phyloP scores from a whole-genome alignment of 2,329 filamentous ascomycete species.

The Aspergillus pseudoglaucus region DNA sequence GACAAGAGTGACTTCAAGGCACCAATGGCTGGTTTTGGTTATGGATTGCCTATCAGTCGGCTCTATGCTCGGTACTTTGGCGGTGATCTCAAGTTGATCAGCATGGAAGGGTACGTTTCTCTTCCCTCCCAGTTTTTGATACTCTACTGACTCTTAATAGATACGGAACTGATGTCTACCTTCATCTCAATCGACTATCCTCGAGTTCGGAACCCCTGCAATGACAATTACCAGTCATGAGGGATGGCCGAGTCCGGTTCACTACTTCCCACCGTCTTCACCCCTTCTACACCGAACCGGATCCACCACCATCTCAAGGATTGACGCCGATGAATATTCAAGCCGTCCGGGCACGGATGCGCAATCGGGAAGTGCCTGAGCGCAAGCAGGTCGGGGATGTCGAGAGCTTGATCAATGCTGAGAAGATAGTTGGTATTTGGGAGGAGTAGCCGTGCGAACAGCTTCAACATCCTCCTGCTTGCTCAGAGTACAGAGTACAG shows the following conservation, averaged over 20 bases:
- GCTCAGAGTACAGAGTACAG: background rate
- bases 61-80: conserved; percentile 97
- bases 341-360: conserved; percentile 63
- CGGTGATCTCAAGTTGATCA: conserved; percentile 93
- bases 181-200: conserved; percentile 91
- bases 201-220: conserved; percentile 94
- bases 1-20: conserved; percentile 99
- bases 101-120: conserved; percentile 86
- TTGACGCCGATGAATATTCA: conserved; percentile 47
- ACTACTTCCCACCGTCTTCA: conserved; percentile 36
- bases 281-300: conserved; percentile 31
- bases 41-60: conserved; percentile 87
- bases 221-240: conserved; percentile 86
- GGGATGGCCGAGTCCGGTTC: conserved; percentile 54
- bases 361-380: conserved; percentile 70
- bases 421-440: conserved; percentile 9
- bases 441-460: conserved; percentile 11
- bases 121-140: background rate
- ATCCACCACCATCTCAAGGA: conserved; percentile 40
- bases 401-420: conserved; percentile 64
- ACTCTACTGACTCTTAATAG: conserved; percentile 41
- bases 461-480: background rate
- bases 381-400: conserved; percentile 86
- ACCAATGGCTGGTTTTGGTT: conserved; percentile 98
- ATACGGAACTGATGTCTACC: conserved; percentile 96